Evolutionary conservation across 305 asterid species (phyloP).

Genomic region (Fraxinus greggii): DNA sequence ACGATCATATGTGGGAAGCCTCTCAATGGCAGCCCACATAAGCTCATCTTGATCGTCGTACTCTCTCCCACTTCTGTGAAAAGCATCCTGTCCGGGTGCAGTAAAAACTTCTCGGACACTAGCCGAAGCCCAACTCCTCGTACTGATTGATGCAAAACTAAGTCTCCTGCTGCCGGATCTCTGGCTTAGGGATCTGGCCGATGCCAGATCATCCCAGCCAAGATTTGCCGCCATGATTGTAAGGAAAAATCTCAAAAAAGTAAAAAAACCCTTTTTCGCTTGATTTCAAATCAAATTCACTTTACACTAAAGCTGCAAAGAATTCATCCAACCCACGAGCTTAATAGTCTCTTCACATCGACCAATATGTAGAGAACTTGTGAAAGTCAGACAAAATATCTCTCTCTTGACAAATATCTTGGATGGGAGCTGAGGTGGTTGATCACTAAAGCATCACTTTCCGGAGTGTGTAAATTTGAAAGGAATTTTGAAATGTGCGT

Average conservation of each 20-base stretch:
- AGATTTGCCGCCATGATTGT: slow-evolving; percentile 35
- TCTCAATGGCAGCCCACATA: slow-evolving; percentile 89
- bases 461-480: not conserved
- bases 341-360: not conserved
- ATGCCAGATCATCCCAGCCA: slow-evolving; percentile 48
- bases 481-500: not conserved
- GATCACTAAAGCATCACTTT: not conserved
- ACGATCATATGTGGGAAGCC: slow-evolving; percentile 83
- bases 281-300: slow-evolving; percentile 14
- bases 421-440: not conserved
- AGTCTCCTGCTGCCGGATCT: slow-evolving; percentile 51
- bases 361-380: not conserved
- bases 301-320: slow-evolving; percentile 25
- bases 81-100: slow-evolving; percentile 65
- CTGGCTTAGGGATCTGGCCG: slow-evolving; percentile 43
- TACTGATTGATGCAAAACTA: slow-evolving; percentile 54
- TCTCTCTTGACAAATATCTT: not conserved
- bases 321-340: not conserved
- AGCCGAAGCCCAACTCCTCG: slow-evolving; percentile 77
- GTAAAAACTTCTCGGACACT: slow-evolving; percentile 67
- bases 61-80: slow-evolving; percentile 65
- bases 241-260: not conserved
- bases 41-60: slow-evolving; percentile 83
- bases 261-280: slow-evolving; percentile 2
- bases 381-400: not conserved